These are phyloP conservation scores for Globisporangium megalacanthum DNA, from an alignment of 352 stramenopile species.

Conservation along the genomic window DNA sequence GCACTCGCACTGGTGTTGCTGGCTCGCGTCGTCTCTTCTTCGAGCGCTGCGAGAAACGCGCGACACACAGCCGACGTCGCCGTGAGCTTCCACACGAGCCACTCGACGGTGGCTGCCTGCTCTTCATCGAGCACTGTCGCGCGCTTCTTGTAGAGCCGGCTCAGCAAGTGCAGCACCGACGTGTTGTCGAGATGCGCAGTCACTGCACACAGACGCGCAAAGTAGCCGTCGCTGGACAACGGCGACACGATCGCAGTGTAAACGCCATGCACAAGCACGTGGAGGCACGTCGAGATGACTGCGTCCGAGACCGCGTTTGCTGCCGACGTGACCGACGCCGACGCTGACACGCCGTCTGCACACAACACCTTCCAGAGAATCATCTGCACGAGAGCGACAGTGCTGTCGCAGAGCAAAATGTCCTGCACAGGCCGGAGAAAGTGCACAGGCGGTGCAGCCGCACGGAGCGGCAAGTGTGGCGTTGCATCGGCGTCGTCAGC, in stretches of 20 bases:
- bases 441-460: conserved; percentile 26
- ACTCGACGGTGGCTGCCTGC: conserved; percentile 66
- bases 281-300: conserved; percentile 76
- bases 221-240: conserved; percentile 33
- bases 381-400: conserved; percentile 52
- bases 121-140: conserved; percentile 59
- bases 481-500: conserved; percentile 11
- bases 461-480: conserved; percentile 38
- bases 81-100: conserved; percentile 63
- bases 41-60: conserved; percentile 28
- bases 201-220: conserved; percentile 34
- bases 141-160: conserved; percentile 36
- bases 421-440: conserved; percentile 53
- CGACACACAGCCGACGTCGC: conserved; percentile 37
- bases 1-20: conserved; percentile 10
- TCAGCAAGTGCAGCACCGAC: conserved; percentile 55
- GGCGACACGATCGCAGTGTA: conserved; percentile 38
- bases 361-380: conserved; percentile 58
- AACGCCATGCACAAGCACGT: conserved; percentile 75
- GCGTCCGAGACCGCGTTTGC: conserved; percentile 61
- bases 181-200: conserved; percentile 26
- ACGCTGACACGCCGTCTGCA: conserved; percentile 22
- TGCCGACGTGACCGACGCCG: conserved; percentile 6
- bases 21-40: conserved; percentile 22
- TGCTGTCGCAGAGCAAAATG: conserved; percentile 64